Conservation (phyloP, 164 flowering plant genomes). For the Magnolia kwangsiensis region DNA sequence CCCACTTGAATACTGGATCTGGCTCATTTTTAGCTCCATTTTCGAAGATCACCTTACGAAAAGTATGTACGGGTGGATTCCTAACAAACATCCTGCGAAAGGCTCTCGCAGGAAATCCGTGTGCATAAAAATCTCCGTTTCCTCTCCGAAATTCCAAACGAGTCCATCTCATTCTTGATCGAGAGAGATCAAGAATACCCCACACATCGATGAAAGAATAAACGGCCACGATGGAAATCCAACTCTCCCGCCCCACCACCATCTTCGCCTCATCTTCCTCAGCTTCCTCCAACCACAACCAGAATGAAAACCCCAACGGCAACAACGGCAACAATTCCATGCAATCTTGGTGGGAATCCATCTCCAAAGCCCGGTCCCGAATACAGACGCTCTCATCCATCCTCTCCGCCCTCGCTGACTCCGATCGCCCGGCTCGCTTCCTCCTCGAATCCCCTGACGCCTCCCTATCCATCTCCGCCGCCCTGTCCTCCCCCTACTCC, state of each 20-base stretch:
- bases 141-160: not conserved
- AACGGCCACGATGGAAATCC: slow-evolving; percentile 23
- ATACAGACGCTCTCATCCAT: slow-evolving; percentile 66
- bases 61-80: too few species aligned
- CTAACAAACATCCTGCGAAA: too few species aligned
- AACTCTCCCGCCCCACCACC: slow-evolving; percentile 9
- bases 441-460: slow-evolving; percentile 61
- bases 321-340: slow-evolving; percentile 38
- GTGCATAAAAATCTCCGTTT: not conserved
- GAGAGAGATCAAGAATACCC: not conserved
- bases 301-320: slow-evolving; percentile 32
- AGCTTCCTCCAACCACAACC: slow-evolving; percentile 13
- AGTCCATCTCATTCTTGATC: not conserved
- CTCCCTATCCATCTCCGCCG: slow-evolving; percentile 49
- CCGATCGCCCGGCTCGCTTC: slow-evolving; percentile 87
- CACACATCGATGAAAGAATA: slow-evolving; percentile 3
- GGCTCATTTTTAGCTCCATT: too few species aligned
- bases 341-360: slow-evolving; percentile 93
- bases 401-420: slow-evolving; percentile 71
- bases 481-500: slow-evolving; percentile 49
- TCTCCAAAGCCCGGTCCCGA: slow-evolving; percentile 78
- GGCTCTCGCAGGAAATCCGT: too few species aligned
- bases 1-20: too few species aligned
- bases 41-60: too few species aligned
- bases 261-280: slow-evolving; percentile 15